Conservation (phyloP, 1,139 yeast species). For the Meyerozyma sp. region DNA sequence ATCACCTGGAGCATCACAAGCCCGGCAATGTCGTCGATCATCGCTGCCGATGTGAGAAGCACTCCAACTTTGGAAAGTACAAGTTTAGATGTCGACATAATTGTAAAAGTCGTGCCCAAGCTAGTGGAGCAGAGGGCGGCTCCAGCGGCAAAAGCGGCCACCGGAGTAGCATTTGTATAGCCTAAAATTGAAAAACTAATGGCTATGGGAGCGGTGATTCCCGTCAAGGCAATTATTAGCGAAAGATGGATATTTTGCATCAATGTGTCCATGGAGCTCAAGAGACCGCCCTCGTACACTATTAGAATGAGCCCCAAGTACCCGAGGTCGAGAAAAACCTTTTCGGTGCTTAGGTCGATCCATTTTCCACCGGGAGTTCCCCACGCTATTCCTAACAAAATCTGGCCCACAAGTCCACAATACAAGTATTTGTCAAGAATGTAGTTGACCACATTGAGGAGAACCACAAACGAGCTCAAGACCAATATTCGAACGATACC, state of each 20-base stretch:
- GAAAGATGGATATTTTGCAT: background rate
- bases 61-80: background rate
- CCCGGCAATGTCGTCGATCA: conserved; percentile 1
- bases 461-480: background rate
- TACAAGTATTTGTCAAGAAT: background rate
- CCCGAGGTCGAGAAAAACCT: background rate
- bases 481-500: background rate
- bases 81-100: background rate
- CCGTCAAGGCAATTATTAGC: background rate
- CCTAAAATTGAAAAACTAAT: background rate
- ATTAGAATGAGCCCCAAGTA: background rate
- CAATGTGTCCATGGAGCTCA: background rate
- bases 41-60: background rate
- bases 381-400: background rate
- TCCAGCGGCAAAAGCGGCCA: conserved; percentile 1
- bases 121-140: conserved; percentile 1
- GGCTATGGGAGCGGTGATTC: background rate
- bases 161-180: background rate
- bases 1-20: conserved; percentile 1
- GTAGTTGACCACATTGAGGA: background rate
- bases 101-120: background rate
- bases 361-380: conserved; percentile 1
- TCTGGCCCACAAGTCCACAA: conserved; percentile 1
- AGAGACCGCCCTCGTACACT: background rate
- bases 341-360: background rate